Evolutionary conservation across 2,329 filamentous ascomycete genomes (phyloP).

Genomic region (Aspergillus melleus): DNA sequence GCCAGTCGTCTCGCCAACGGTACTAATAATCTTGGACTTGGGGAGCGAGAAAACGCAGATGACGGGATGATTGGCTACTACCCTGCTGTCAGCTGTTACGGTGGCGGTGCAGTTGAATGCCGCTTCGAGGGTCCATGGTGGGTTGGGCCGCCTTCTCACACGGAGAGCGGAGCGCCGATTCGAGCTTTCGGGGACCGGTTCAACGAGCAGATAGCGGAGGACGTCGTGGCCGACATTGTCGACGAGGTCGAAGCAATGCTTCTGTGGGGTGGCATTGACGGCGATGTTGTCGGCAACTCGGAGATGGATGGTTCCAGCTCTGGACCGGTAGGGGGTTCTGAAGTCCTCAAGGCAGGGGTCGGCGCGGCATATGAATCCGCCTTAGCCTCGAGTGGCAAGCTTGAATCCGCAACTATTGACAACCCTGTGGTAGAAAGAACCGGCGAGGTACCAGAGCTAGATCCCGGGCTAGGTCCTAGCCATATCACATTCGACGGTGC

Average conservation of each 20-base stretch:
- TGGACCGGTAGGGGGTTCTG: constrained; percentile 32
- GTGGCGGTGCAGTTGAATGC: constrained; percentile 84
- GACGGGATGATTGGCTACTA: constrained; percentile 96
- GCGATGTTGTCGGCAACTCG: constrained; percentile 32
- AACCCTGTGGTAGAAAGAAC: constrained; percentile 24
- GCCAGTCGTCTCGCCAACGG: constrained; percentile 61
- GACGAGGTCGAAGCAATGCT: constrained; percentile 79
- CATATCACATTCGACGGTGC: constrained; percentile 24
- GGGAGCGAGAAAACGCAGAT: constrained; percentile 82
- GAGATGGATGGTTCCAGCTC: constrained; percentile 25
- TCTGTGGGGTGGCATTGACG: constrained; percentile 58
- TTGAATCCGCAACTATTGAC: constrained; percentile 2
- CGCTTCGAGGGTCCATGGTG: constrained; percentile 96
- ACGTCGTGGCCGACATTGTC: constrained; percentile 87
- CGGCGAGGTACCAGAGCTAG: constrained; percentile 4
- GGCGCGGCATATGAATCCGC: constrained; percentile 31
- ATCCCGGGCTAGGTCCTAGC: constrained; percentile 9
- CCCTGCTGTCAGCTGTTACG: constrained; percentile 87
- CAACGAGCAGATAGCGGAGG: constrained; percentile 90
- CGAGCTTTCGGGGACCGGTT: constrained; percentile 75
- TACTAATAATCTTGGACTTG: constrained; percentile 52
- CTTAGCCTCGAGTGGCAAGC: constrained; percentile 11
- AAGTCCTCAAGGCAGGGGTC: constrained; percentile 34
- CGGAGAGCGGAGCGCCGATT: constrained; percentile 45
- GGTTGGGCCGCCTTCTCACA: constrained; percentile 68